Evolutionary conservation across 768 basidiomycete genomes (phyloP), one percentile per base, ranked within the genome.

Genomic region (Suillus clintonianus): DNA sequence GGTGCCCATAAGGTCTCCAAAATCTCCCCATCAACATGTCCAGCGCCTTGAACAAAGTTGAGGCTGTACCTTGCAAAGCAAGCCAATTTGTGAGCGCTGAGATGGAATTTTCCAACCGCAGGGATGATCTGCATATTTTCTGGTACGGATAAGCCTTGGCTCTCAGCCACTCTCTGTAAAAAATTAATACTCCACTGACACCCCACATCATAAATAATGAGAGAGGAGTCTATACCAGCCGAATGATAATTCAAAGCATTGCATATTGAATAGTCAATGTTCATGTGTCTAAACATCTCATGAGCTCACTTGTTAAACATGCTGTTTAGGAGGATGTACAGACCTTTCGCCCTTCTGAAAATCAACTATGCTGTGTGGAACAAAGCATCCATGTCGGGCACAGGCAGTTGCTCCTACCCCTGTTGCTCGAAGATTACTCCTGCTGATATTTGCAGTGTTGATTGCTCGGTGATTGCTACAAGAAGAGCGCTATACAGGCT

Each of bases 1-100:
- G 63, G 32, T 0, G 70, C 60, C 78, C 77, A 80, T 0, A 80
- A 43, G 0, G 74, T 76, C 42, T 79, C 77, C 10, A 80, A 39
- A 6, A 79, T 76, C 43, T 79, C 74, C 0, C 77, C 75, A 55
- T 77, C 74, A 0, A 76, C 45, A 7, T 74, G 65, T 0, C 75
- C 74, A 0, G 65, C 68, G 0, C 78, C 78, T 5, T 48, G 51
- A 19, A 80, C 69, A 30, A 70, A 78, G 17, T 64, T 67, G 0
- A 69, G 67, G 1, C 70, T 67, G 58, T 59, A 80, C 0, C 71
- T 48, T 5, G 69, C 55, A 7, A 72, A 64, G 50, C 76, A 79
- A 0, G 62, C 39, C 0, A 66, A 57, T n/a, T 70, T 62, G 39
- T 79, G 78, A 0, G 72, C 73, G 64, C 71, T 71, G 0, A 79